Conservation (phyloP, 2,329 filamentous ascomycete genomes). For the Lachnellula subtilissima region DNA sequence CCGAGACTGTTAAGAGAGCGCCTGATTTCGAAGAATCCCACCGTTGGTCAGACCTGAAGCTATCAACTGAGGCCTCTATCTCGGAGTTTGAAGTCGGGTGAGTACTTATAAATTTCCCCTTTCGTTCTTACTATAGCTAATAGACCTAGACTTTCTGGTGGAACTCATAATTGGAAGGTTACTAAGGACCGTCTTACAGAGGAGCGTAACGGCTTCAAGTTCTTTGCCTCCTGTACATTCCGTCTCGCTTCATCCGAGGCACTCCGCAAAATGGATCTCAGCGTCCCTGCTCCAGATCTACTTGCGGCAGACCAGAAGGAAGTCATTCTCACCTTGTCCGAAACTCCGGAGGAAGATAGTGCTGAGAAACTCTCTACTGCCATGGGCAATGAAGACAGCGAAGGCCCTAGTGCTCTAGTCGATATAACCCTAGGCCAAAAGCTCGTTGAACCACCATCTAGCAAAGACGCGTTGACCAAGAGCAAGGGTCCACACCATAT, state of each 20-base stretch:
- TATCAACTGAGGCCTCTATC: neutral
- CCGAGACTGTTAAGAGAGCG: constrained; percentile 3
- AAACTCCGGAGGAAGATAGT: neutral
- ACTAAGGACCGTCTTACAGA: constrained; percentile 11
- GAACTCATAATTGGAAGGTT: neutral
- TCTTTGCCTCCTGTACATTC: constrained; percentile 19
- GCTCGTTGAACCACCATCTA: no score
- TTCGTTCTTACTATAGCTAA: neutral
- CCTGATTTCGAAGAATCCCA: constrained; percentile 15
- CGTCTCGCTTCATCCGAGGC: constrained; percentile 11
- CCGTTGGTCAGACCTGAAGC: constrained; percentile 18
- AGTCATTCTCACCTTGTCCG: neutral
- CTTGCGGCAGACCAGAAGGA: neutral
- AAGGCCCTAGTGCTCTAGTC: no score
- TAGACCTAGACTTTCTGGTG: constrained; percentile 8
- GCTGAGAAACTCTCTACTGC: no score
- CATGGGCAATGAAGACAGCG: no score
- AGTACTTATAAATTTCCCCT: neutral
- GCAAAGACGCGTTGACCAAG: no score
- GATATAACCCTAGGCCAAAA: no score
- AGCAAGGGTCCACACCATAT: no score
- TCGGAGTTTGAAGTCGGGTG: constrained; percentile 22
- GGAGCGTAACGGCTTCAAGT: constrained; percentile 10
- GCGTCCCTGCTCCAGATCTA: constrained; percentile 1
- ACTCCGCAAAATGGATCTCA: constrained; percentile 13